Evolutionary conservation across 345 rosid species (phyloP), one percentile per base, ranked within the genome.

Genomic region (Gossypium longicalyx): DNA sequence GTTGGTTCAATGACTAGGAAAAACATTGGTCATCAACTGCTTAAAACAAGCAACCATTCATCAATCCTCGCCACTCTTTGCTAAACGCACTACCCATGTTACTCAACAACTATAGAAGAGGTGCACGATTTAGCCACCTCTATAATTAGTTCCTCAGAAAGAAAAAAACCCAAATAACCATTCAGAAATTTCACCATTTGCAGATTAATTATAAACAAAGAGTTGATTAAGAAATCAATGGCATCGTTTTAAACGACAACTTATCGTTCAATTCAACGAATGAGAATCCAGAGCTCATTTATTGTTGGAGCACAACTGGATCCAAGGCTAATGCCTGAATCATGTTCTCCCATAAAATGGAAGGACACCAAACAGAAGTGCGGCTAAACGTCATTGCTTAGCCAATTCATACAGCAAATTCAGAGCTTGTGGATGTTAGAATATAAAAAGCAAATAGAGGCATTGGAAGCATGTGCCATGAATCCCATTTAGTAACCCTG

Each of bases 301-400:
- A 52, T 34, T 19, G 2, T 38, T 51, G 61, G 47, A 34, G 29
- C 49, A 56, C 5, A n/a, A 38, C 12, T 11, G 20, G 38, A 67
- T 29, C 38, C 38, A 29, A 60, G 48, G 29, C 19, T 22, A 20
- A 25, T 5, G 71, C 34, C 71, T 45, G 41, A 67, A 22, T 67
- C 41, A 45, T 45, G 54, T 45, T 45, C 23, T 48, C 38, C 44
- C 54, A 2, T 22, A 9, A 29, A 9, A 67, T 67, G 56, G 29
- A 67, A 67, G 38, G 17, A 67, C 43, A 69, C 72, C 3, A 48
- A 48, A 19, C 25, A 0, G 56, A 52, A 53, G 63, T 71, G 74
- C 63, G 6, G 25, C 7, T 38, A 38, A 70, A 70, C 73, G 73
- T 70, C 73, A 70, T 70, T 52, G 61, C 73, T 70, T 52, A 38